phyloP scores from a whole-genome alignment of 345 rosid species.

The Garcia nutans region DNA sequence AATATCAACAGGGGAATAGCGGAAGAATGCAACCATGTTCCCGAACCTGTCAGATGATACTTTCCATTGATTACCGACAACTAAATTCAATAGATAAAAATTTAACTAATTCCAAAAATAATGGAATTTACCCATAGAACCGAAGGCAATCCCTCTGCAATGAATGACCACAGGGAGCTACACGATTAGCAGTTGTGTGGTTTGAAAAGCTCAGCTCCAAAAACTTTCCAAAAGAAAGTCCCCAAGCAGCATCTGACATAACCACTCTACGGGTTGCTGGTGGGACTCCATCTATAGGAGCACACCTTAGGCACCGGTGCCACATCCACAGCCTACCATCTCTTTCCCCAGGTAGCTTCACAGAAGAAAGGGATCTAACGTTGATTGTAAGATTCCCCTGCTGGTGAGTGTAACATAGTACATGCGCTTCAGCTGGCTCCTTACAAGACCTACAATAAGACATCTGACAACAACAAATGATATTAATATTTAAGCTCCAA shows the following conservation, averaged over 20 bases:
- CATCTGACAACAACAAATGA: slow-evolving; percentile 37
- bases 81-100: not conserved
- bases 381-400: slow-evolving; percentile 96
- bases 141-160: slow-evolving; percentile 97
- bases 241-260: slow-evolving; percentile 99
- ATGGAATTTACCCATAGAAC: slow-evolving; percentile 73
- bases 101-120: not conserved
- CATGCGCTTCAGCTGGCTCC: slow-evolving; percentile 86
- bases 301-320: slow-evolving; percentile 96
- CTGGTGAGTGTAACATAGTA: slow-evolving; percentile 85
- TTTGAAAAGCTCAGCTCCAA: slow-evolving; percentile 96
- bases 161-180: slow-evolving; percentile 97
- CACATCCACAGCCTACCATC: slow-evolving; percentile 99
- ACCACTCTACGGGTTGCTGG: slow-evolving; percentile 93
- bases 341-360: slow-evolving; percentile 77
- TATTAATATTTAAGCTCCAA: slow-evolving; percentile 14
- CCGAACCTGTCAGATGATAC: slow-evolving; percentile 62
- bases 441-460: slow-evolving; percentile 68
- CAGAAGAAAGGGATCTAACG: slow-evolving; percentile 63
- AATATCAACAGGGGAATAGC: slow-evolving; percentile 90
- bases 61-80: slow-evolving; percentile 19
- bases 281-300: slow-evolving; percentile 81
- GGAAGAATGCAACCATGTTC: slow-evolving; percentile 94
- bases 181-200: slow-evolving; percentile 95
- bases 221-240: slow-evolving; percentile 97